Percentiles rank a stretch among this genome's conserved stretches.
Evolutionary conservation across 2,329 filamentous ascomycete genomes (phyloP).

Genomic region (Aspergillus tamarii): DNA sequence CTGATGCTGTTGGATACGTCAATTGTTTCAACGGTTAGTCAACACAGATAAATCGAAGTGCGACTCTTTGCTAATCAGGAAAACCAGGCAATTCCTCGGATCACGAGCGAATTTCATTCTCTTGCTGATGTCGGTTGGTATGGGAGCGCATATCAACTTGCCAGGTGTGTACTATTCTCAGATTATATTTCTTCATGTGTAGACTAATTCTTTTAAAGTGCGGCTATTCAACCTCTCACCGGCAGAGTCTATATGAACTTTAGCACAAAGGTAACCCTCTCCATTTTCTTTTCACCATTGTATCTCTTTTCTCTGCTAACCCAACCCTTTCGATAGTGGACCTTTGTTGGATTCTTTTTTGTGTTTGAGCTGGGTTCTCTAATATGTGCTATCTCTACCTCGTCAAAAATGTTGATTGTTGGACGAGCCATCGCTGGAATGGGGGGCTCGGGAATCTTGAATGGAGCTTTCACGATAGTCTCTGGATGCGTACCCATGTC

Average conservation of each 20-base stretch:
- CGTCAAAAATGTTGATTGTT: constrained; percentile 40
- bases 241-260: background rate
- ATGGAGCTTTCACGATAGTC: constrained; percentile 34
- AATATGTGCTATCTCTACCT: constrained; percentile 44
- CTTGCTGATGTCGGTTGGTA: constrained; percentile 42
- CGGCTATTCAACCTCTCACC: background rate
- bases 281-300: too few species aligned
- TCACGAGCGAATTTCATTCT: constrained; percentile 32
- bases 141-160: constrained; percentile 31
- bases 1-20: constrained; percentile 25
- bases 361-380: constrained; percentile 48
- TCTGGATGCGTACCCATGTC: constrained; percentile 12
- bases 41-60: too few species aligned
- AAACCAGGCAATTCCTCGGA: constrained; percentile 29
- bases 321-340: background rate
- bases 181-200: too few species aligned
- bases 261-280: background rate
- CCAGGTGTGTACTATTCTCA: background rate
- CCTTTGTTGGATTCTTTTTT: constrained; percentile 37
- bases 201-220: background rate
- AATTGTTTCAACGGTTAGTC: constrained; percentile 33
- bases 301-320: too few species aligned
- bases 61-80: too few species aligned
- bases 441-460: constrained; percentile 38
- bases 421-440: constrained; percentile 44